Evolutionary conservation across 257 asterid genomes (phyloP).

Genomic region (Rubia yunnanensis): DNA sequence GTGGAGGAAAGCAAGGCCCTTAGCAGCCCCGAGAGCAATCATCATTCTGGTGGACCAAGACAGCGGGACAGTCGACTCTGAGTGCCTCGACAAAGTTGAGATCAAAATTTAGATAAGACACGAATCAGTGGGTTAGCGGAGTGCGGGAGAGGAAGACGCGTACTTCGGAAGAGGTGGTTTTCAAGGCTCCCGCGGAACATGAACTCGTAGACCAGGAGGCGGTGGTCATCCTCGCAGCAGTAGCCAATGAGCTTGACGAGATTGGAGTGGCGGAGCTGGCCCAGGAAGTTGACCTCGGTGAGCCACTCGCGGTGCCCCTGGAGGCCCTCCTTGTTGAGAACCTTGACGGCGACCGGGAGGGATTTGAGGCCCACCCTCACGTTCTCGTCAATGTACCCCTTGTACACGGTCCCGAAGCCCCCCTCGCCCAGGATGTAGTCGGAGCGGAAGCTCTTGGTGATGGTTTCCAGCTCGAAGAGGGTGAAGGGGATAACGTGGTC

Average conservation of each 20-base stretch:
- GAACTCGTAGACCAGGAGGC: constrained; percentile 91
- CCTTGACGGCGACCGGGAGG: constrained; percentile 95
- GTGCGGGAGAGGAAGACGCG: neutral
- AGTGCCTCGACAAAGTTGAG: constrained; percentile 58
- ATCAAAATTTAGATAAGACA: constrained; percentile 38
- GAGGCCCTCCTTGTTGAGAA: constrained; percentile 96
- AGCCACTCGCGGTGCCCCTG: constrained; percentile 99
- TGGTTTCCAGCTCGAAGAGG: constrained; percentile 90
- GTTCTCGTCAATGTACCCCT: constrained; percentile 96
- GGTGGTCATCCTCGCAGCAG: constrained; percentile 99
- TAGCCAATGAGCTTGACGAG: constrained; percentile 93
- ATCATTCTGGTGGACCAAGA: constrained; percentile 96
- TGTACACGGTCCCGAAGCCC: constrained; percentile 96
- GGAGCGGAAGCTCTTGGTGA: constrained; percentile 95
- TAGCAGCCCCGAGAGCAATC: constrained; percentile 99
- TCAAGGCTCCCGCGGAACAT: constrained; percentile 98
- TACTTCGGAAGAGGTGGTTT: constrained; percentile 98
- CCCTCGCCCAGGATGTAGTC: constrained; percentile 99
- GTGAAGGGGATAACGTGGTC: constrained; percentile 91
- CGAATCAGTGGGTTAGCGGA: neutral
- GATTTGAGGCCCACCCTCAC: constrained; percentile 95
- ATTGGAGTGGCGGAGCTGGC: constrained; percentile 96
- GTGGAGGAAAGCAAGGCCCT: constrained; percentile 98
- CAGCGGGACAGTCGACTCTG: constrained; percentile 76
- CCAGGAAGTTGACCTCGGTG: constrained; percentile 94